Evolutionary conservation across 208 protist species (phyloP).

Genomic region (Leptomonas pyrrhocoris): DNA sequence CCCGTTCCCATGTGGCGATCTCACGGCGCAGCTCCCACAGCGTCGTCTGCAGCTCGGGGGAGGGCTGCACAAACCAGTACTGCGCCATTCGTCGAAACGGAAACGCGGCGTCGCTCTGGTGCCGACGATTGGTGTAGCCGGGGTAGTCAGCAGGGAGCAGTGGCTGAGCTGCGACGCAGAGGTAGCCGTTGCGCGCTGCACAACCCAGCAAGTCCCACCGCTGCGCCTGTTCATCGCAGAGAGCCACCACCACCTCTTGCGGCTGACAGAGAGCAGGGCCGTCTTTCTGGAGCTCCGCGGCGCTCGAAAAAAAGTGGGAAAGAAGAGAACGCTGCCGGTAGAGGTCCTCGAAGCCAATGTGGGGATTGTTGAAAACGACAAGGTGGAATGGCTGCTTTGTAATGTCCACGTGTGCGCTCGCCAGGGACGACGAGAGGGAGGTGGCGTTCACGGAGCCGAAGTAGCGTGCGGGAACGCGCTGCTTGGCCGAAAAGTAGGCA

Average conservation of each 20-base stretch:
- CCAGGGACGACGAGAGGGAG: constrained; percentile 12
- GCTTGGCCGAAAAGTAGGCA: constrained; percentile 49
- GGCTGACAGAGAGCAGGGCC: background rate
- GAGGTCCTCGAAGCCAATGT: constrained; percentile 57
- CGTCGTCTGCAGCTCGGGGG: background rate
- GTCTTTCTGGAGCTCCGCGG: constrained; percentile 4
- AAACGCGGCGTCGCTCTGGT: constrained; percentile 64
- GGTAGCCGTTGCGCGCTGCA: constrained; percentile 45
- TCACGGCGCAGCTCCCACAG: constrained; percentile 20
- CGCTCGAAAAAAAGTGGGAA: constrained; percentile 49
- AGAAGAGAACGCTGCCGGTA: constrained; percentile 46
- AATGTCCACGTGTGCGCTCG: background rate
- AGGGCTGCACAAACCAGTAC: constrained; percentile 51
- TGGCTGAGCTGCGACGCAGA: constrained; percentile 53
- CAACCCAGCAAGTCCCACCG: constrained; percentile 49
- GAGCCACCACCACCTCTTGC: constrained; percentile 42
- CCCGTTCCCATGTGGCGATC: constrained; percentile 8
- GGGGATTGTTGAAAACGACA: constrained; percentile 64
- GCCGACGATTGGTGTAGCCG: constrained; percentile 49
- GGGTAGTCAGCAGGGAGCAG: constrained; percentile 44
- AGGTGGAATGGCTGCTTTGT: constrained; percentile 25
- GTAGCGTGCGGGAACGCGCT: constrained; percentile 42
- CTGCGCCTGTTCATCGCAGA: constrained; percentile 62
- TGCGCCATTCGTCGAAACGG: constrained; percentile 61
- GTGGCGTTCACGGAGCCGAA: constrained; percentile 52